Conservation (phyloP, 163 green algal genomes). For the Scenedesmus sp. region DNA sequence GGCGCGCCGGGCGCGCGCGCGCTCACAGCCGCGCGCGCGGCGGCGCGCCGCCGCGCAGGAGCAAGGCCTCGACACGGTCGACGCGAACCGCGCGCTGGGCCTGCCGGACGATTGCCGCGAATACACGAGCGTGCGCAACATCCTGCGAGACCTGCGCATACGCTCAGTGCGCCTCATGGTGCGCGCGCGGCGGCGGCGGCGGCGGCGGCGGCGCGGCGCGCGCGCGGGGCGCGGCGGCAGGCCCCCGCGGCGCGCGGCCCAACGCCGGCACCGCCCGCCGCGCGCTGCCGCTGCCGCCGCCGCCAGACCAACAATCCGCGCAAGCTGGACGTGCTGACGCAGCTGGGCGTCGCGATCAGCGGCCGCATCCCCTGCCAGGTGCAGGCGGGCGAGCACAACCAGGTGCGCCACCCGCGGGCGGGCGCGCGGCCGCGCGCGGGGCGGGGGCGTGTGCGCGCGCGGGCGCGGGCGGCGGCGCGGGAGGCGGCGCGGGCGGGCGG, state of each 20-base stretch:
- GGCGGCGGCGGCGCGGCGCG: too few species aligned
- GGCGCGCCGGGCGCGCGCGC: background rate
- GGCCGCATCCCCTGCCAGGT: slow-evolving; percentile 87
- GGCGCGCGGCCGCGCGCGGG: background rate
- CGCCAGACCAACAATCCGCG: slow-evolving; percentile 93
- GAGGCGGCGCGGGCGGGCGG: too few species aligned
- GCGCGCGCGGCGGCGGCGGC: slow-evolving; percentile 2
- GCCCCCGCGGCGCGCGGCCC: too few species aligned
- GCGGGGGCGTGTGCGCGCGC: too few species aligned
- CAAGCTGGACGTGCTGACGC: slow-evolving; percentile 82
- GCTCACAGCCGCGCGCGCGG: background rate
- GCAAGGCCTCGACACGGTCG: slow-evolving; percentile 94
- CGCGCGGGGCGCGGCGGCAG: too few species aligned
- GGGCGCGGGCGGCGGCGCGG: too few species aligned
- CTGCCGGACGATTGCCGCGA: slow-evolving; percentile 93
- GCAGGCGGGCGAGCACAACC: slow-evolving; percentile 75
- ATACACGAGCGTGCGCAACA: slow-evolving; percentile 90
- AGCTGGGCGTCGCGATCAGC: slow-evolving; percentile 78
- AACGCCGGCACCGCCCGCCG: too few species aligned
- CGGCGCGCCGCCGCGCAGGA: slow-evolving; percentile 65
- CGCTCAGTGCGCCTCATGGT: slow-evolving; percentile 87
- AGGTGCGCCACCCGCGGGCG: slow-evolving; percentile 50
- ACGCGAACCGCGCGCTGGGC: slow-evolving; percentile 92
- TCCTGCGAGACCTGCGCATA: slow-evolving; percentile 84
- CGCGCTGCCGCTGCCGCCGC: slow-evolving; percentile 6